A percentile compares a stretch with the other conserved stretches of the same genome.
Evolutionary conservation across 108 stramenopile species (phyloP).

Genomic region (Chaetoceros tenuissimus): DNA sequence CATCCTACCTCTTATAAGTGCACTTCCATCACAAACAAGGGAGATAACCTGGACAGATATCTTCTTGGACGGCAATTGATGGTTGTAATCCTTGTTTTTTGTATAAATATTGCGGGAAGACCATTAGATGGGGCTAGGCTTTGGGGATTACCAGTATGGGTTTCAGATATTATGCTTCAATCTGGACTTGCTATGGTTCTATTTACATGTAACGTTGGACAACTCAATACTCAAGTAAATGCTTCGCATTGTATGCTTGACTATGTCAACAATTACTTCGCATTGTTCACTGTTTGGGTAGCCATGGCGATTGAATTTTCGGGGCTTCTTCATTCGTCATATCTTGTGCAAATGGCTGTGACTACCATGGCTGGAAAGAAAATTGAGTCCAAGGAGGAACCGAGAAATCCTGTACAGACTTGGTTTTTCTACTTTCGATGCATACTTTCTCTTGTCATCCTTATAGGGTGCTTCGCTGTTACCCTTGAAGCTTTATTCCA

Average conservation of each 20-base stretch:
- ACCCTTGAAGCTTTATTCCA: conserved; percentile 33
- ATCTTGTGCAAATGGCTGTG: conserved; percentile 48
- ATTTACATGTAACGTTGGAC: conserved; percentile 26
- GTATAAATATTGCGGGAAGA: conserved; percentile 52
- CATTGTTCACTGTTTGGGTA: conserved; percentile 42
- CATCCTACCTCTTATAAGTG: conserved; percentile 57
- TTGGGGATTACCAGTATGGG: conserved; percentile 35
- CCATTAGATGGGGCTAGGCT: conserved; percentile 50
- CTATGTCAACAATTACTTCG: conserved; percentile 63
- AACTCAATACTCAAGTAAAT: conserved; percentile 55
- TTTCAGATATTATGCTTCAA: conserved; percentile 23
- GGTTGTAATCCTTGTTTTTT: conserved; percentile 68
- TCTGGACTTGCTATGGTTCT: conserved; percentile 27
- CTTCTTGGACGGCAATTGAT: conserved; percentile 85
- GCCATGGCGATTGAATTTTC: conserved; percentile 56
- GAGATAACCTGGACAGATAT: conserved; percentile 81
- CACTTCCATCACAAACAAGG: conserved; percentile 49
- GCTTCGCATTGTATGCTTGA: conserved; percentile 53
- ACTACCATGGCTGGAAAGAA: conserved; percentile 30
- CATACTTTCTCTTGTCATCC: conserved; percentile 23
- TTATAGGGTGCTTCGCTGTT: conserved; percentile 41
- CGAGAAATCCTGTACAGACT: conserved; percentile 18
- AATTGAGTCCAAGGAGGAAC: conserved; percentile 42
- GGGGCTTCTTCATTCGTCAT: conserved; percentile 60
- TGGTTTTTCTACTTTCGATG: conserved; percentile 49